Percentiles rank a stretch among this genome's conserved stretches.
These are phyloP conservation scores for Aurantiochytrium sp. DNA, from an alignment of 108 stramenopile species.

Conservation along the genomic window DNA sequence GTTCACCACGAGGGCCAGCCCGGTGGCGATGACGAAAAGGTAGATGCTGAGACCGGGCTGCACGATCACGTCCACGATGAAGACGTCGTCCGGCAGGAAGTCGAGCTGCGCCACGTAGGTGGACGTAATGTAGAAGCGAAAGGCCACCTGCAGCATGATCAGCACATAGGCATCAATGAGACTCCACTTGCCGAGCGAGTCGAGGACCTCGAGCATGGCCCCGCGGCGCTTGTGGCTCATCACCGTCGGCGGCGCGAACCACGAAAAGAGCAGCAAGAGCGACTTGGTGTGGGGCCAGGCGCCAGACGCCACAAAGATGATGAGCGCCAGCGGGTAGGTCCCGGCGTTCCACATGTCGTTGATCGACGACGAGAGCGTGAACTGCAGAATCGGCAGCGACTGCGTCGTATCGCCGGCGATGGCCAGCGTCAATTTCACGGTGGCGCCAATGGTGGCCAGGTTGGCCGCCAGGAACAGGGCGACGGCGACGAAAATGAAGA, in stretches of 20 bases:
- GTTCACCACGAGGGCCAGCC: neutral
- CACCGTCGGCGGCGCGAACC: neutral
- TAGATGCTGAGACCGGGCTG: neutral
- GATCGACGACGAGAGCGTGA: neutral
- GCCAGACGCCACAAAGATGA: neutral
- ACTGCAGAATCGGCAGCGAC: neutral
- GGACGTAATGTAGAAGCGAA: neutral
- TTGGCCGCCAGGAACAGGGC: neutral
- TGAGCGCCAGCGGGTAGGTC: neutral
- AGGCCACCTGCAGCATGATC: neutral
- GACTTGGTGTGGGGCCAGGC: neutral
- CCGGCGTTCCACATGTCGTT: constrained; percentile 5
- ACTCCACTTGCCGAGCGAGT: neutral
- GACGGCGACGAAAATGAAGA: neutral
- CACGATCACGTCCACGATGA: neutral
- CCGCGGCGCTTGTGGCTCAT: neutral
- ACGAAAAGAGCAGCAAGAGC: neutral
- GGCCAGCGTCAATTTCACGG: neutral
- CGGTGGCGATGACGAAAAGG: neutral
- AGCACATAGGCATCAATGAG: neutral
- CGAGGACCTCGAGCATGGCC: neutral
- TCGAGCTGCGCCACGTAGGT: neutral
- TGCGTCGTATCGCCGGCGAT: neutral
- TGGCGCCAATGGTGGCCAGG: neutral
- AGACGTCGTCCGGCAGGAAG: neutral